These are phyloP conservation scores for Dactylella cylindrospora DNA, from an alignment of 2,329 filamentous ascomycete genomes.

Conservation along the genomic window DNA sequence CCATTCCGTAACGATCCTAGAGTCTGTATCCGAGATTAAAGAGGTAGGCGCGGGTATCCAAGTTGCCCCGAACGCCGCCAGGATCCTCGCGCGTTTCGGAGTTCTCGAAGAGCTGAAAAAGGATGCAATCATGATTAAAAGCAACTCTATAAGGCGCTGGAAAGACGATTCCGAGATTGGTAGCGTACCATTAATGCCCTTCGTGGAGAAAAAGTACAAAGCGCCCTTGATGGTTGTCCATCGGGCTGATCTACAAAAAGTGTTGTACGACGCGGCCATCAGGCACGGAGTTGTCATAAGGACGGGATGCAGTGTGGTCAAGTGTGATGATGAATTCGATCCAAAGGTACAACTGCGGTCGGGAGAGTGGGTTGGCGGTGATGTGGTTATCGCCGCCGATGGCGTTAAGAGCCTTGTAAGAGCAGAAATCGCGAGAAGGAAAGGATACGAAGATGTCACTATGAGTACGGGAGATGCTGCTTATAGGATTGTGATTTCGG, in stretches of 20 bases:
- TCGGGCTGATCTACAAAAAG: slow-evolving; percentile 56
- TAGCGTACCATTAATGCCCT: slow-evolving; percentile 24
- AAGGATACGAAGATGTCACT: slow-evolving; percentile 54
- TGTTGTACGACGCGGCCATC: slow-evolving; percentile 53
- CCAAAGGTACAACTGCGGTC: slow-evolving; percentile 24
- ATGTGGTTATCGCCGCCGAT: slow-evolving; percentile 58
- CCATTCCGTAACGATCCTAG: slow-evolving; percentile 13
- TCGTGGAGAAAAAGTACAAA: slow-evolving; percentile 47
- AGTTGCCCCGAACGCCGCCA: slow-evolving; percentile 58
- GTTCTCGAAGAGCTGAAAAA: slow-evolving; percentile 54
- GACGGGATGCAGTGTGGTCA: slow-evolving; percentile 41
- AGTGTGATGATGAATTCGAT: slow-evolving; percentile 20
- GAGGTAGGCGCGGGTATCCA: slow-evolving; percentile 61
- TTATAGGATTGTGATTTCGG: slow-evolving; percentile 59
- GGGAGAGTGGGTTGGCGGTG: slow-evolving; percentile 52
- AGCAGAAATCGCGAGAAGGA: slow-evolving; percentile 53
- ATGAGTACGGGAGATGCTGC: slow-evolving; percentile 60
- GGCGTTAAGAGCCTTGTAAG: slow-evolving; percentile 56
- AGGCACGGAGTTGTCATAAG: slow-evolving; percentile 52
- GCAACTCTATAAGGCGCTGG: slow-evolving; percentile 26
- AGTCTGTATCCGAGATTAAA: slow-evolving; percentile 17
- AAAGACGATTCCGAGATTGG: slow-evolving; percentile 34
- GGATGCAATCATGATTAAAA: slow-evolving; percentile 28
- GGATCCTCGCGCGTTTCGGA: slow-evolving; percentile 58
- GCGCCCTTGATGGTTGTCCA: slow-evolving; percentile 57